Evolutionary conservation across 2,329 filamentous ascomycete species (phyloP).

Genomic region (Phyllosticta citrichinensis): DNA sequence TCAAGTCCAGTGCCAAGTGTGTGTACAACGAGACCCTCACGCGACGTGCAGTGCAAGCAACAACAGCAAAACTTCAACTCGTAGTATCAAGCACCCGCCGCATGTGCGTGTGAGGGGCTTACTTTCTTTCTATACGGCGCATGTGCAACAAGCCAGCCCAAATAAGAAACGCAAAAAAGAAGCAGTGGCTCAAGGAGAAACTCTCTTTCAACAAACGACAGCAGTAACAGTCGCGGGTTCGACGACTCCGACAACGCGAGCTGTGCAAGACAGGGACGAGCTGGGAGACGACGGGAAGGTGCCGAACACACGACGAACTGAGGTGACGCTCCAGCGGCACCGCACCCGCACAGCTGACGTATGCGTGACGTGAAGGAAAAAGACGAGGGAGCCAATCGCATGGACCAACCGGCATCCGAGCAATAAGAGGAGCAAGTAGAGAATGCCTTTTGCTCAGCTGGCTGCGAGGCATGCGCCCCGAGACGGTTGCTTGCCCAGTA

Average conservation of each 20-base stretch:
- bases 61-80: not conserved
- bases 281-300: not conserved
- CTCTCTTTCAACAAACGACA: not conserved
- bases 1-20: too few species aligned
- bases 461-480: not conserved
- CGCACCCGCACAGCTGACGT: not conserved
- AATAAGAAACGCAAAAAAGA: too few species aligned
- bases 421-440: not conserved
- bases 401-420: not conserved
- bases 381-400: not conserved
- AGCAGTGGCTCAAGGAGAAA: not conserved
- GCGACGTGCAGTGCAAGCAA: not conserved
- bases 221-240: not conserved
- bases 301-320: not conserved
- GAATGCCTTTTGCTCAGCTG: not conserved
- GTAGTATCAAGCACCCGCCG: not conserved
- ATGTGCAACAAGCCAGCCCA: too few species aligned
- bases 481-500: not conserved
- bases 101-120: too few species aligned
- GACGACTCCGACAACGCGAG: not conserved
- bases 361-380: not conserved
- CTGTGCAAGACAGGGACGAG: not conserved
- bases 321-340: not conserved
- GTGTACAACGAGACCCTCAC: too few species aligned
- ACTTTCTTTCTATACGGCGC: too few species aligned